These are phyloP conservation scores for Senna siamea DNA, from an alignment of 306 rosid genomes.

Conservation along the genomic window DNA sequence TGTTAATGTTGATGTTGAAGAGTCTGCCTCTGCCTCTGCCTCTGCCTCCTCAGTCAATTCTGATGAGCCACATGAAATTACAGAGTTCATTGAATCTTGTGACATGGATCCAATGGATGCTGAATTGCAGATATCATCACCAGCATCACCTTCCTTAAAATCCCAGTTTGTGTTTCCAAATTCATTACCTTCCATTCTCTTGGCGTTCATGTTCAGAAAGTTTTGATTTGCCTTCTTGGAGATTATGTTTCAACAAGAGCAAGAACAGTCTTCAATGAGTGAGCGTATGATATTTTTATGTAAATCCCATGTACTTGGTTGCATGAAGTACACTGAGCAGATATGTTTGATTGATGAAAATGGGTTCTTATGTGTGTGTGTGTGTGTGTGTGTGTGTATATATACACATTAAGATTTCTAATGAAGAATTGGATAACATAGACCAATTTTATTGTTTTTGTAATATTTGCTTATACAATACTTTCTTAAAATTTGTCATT, in stretches of 20 bases:
- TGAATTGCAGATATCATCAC: slow-evolving; percentile 42
- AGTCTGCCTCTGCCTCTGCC: slow-evolving; percentile 38
- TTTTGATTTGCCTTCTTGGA: slow-evolving; percentile 25
- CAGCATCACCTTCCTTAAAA: slow-evolving; percentile 48
- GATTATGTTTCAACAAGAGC: slow-evolving; percentile 6
- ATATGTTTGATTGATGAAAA: slow-evolving; percentile 7
- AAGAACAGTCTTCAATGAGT: slow-evolving; percentile 5
- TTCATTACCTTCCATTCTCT: slow-evolving; percentile 33
- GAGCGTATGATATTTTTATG: slow-evolving; percentile 20
- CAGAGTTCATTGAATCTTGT: slow-evolving; percentile 56
- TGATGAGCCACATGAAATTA: slow-evolving; percentile 55
- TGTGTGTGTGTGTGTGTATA: too few species aligned
- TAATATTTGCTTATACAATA: slow-evolving; percentile 2
- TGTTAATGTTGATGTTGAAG: slow-evolving; percentile 51
- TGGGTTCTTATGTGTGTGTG: too few species aligned
- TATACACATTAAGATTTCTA: neutral
- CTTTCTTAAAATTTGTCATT: slow-evolving; percentile 47
- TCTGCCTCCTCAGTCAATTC: slow-evolving; percentile 64
- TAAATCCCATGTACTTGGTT: neutral
- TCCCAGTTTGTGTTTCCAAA: slow-evolving; percentile 36
- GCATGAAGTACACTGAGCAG: slow-evolving; percentile 6
- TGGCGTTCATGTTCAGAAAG: slow-evolving; percentile 32
- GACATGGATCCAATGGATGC: slow-evolving; percentile 47
- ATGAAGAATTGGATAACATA: slow-evolving; percentile 50
- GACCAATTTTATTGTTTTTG: slow-evolving; percentile 19